Conservation (phyloP, 2,329 filamentous ascomycete species). For the Pseudogymnoascus destructans region DNA sequence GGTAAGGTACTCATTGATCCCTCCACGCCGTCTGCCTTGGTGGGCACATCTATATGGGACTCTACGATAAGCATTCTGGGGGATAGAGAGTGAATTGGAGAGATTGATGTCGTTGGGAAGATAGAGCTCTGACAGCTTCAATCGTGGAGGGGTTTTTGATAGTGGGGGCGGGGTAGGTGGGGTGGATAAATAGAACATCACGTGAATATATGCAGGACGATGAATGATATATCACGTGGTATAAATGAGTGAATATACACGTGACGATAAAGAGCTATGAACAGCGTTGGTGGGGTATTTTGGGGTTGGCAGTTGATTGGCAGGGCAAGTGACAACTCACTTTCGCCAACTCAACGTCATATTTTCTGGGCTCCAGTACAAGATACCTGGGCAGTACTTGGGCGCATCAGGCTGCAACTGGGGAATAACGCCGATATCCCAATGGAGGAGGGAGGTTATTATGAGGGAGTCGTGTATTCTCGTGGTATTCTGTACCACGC, state of each 20-base stretch:
- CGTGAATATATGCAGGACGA: background rate
- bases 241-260: background rate
- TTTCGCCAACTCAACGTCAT: background rate
- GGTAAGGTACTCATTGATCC: slow-evolving; percentile 37
- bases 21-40: slow-evolving; percentile 41
- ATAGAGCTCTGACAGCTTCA: background rate
- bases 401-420: background rate
- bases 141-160: background rate
- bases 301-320: background rate
- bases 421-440: background rate
- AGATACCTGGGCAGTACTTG: background rate
- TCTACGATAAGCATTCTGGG: slow-evolving; percentile 45
- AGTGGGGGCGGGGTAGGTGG: background rate
- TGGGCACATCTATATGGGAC: slow-evolving; percentile 44
- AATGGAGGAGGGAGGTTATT: background rate
- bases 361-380: background rate
- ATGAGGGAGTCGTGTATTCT: background rate
- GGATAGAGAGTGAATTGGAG: background rate
- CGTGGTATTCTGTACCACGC: background rate
- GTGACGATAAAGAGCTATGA: background rate
- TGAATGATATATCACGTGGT: background rate
- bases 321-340: slow-evolving; percentile 3
- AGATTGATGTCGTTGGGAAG: background rate
- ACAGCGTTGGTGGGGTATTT: background rate
- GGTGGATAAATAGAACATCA: background rate